phyloP scores from a whole-genome alignment of 805 yeast species.

The Candida dajiaensis region DNA sequence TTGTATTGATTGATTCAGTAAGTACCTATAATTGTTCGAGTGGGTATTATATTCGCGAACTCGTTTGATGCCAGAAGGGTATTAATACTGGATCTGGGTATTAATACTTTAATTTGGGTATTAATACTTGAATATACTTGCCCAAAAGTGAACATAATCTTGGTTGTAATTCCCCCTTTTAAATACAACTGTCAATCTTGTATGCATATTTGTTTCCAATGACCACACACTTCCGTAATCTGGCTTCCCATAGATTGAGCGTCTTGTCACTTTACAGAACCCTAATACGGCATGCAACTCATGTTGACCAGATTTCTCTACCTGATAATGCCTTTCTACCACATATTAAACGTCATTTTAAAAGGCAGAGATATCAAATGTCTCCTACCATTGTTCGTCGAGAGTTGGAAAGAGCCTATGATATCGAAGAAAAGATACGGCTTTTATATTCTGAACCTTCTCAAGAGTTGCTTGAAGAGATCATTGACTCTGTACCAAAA shows the following conservation, averaged over 20 bases:
- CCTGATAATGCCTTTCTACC: neutral
- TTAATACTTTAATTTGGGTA: no score
- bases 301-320: conserved; percentile 3
- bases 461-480: neutral
- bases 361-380: conserved; percentile 14
- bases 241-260: conserved; percentile 24
- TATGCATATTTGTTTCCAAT: no score
- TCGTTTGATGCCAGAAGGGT: neutral
- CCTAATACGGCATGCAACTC: conserved; percentile 23
- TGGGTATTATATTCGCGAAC: neutral
- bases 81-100: no score
- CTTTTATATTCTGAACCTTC: neutral
- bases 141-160: no score
- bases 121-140: no score
- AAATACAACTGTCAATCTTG: no score
- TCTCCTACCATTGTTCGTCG: conserved; percentile 10
- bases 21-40: neutral
- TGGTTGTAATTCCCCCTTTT: no score
- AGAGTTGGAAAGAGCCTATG: conserved; percentile 8
- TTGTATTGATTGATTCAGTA: no score
- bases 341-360: conserved; percentile 3
- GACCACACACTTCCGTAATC: conserved; percentile 27
- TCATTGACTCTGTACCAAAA: neutral
- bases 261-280: conserved; percentile 26
- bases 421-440: conserved; percentile 12